phyloP scores from a whole-genome alignment of 805 yeast genomes.

The Yarrowia sp. region DNA sequence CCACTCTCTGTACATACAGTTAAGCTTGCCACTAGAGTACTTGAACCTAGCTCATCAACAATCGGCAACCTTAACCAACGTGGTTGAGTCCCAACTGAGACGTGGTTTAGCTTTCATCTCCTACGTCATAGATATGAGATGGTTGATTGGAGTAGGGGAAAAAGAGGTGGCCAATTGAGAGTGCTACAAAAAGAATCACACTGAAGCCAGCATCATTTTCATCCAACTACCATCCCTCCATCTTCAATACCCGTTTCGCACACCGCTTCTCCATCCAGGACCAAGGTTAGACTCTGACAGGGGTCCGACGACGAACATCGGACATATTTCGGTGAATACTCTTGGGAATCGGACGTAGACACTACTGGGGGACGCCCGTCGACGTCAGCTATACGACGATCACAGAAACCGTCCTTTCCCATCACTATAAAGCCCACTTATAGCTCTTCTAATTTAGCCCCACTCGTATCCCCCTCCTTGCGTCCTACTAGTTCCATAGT shows the following conservation, averaged over 20 bases:
- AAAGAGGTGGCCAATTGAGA: background rate
- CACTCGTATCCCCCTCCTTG: conserved; percentile 22
- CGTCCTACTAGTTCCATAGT: conserved; percentile 2
- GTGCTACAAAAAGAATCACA: background rate
- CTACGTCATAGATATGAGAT: conserved; percentile 6
- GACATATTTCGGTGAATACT: background rate
- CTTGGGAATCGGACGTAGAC: background rate
- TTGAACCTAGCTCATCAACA: conserved; percentile 13
- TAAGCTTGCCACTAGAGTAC: conserved; percentile 4
- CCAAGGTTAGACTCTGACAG: conserved; percentile 20
- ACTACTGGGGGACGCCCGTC: no score
- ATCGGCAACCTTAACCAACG: conserved; percentile 30
- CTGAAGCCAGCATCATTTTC: no score
- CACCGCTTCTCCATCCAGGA: no score
- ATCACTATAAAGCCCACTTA: background rate
- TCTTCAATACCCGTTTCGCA: no score
- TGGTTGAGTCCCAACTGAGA: background rate
- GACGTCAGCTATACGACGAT: background rate
- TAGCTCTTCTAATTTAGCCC: background rate
- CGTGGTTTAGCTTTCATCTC: conserved; percentile 6
- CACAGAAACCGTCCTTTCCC: background rate
- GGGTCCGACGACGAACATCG: background rate
- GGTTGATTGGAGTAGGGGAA: no score
- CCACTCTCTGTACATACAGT: background rate
- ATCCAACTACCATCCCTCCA: no score